These are phyloP conservation scores for Metschnikowia lochheadii DNA, from an alignment of 805 yeast species.

Conservation along the genomic window DNA sequence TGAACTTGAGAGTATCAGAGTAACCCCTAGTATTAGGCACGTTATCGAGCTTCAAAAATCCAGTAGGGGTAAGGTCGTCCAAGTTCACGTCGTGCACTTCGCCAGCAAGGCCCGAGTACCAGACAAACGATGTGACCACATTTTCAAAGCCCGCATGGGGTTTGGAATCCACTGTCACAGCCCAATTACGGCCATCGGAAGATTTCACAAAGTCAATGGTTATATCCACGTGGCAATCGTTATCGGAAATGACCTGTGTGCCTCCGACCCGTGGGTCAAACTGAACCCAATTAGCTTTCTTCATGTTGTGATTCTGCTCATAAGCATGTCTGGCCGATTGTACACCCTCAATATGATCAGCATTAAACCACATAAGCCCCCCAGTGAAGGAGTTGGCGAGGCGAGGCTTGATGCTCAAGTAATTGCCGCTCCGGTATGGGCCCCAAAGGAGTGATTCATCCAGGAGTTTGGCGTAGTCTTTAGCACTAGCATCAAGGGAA, in stretches of 20 bases:
- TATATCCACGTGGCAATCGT: conserved; percentile 56
- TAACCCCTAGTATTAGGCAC: conserved; percentile 24
- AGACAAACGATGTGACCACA: conserved; percentile 60
- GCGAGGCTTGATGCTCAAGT: conserved; percentile 82
- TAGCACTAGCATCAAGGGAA: not conserved
- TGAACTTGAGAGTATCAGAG: conserved; percentile 37
- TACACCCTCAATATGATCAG: conserved; percentile 52
- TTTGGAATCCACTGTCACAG: conserved; percentile 59
- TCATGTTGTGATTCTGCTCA: conserved; percentile 66
- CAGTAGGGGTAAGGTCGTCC: conserved; percentile 13
- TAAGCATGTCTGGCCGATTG: conserved; percentile 65
- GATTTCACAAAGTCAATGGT: conserved; percentile 74
- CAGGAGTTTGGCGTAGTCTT: not conserved
- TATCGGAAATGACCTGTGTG: conserved; percentile 65
- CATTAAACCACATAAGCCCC: conserved; percentile 87
- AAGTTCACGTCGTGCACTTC: conserved; percentile 20
- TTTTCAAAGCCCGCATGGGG: conserved; percentile 50
- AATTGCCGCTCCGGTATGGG: conserved; percentile 83
- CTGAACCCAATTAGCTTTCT: conserved; percentile 76
- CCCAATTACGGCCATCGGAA: conserved; percentile 75
- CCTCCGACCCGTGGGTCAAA: conserved; percentile 92
- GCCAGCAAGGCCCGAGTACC: conserved; percentile 71
- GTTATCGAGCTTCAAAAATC: conserved; percentile 27
- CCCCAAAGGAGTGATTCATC: conserved; percentile 62
- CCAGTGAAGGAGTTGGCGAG: conserved; percentile 68